Evolutionary conservation across 305 asterid genomes (phyloP).

Genomic region (Solanum aculeatissimum): DNA sequence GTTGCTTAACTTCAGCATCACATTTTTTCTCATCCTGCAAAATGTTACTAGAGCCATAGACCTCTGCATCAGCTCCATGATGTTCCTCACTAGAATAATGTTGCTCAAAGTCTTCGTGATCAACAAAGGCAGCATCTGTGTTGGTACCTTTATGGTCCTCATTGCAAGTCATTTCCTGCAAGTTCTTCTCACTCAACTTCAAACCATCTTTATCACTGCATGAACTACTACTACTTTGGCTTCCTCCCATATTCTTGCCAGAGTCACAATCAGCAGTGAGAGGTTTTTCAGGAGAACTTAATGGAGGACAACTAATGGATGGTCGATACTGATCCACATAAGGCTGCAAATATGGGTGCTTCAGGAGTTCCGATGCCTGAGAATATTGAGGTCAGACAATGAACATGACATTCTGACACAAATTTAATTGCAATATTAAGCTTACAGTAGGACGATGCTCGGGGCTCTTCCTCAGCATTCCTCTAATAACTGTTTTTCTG

Average conservation of each 20-base stretch:
- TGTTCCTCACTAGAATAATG: slow-evolving; percentile 18
- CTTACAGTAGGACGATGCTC: slow-evolving; percentile 93
- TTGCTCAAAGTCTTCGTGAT: slow-evolving; percentile 25
- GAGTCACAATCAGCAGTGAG: slow-evolving; percentile 18
- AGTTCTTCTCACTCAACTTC: slow-evolving; percentile 40
- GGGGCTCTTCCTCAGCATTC: slow-evolving; percentile 96
- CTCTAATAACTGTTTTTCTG: slow-evolving; percentile 88
- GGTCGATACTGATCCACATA: slow-evolving; percentile 70
- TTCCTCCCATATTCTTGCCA: slow-evolving; percentile 58
- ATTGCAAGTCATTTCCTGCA: slow-evolving; percentile 17
- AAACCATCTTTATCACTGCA: slow-evolving; percentile 85
- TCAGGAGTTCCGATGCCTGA: slow-evolving; percentile 85
- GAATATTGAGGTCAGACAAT: slow-evolving; percentile 7
- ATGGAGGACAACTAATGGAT: slow-evolving; percentile 23
- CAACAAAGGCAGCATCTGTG: slow-evolving; percentile 26
- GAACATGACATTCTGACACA: not conserved
- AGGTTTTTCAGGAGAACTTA: slow-evolving; percentile 32
- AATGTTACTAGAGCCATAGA: slow-evolving; percentile 23
- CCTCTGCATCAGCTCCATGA: slow-evolving; percentile 21
- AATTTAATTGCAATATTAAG: slow-evolving; percentile 5
- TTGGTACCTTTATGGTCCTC: slow-evolving; percentile 30
- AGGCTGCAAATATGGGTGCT: slow-evolving; percentile 81
- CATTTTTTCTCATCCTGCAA: slow-evolving; percentile 23
- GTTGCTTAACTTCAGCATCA: slow-evolving; percentile 44
- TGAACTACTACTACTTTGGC: slow-evolving; percentile 90